A percentile compares a stretch with the other conserved stretches of the same genome.
Evolutionary conservation across 2,329 filamentous ascomycete genomes (phyloP).

Genomic region (Clarireedia hainanense): DNA sequence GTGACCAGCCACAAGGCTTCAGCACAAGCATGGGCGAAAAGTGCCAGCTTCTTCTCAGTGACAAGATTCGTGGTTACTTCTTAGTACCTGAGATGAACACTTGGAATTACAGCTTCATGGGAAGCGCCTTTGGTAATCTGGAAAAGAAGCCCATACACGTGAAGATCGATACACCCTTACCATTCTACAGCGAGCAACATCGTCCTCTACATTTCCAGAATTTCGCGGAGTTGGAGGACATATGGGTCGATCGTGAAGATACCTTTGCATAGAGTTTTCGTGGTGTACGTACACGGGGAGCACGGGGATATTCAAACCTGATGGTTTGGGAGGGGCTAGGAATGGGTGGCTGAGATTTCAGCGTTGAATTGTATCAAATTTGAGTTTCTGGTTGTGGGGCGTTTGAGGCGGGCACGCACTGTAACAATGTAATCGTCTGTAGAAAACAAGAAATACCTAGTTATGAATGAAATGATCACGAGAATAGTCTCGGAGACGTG

Average conservation of each 20-base stretch:
- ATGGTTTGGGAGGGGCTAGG: neutral
- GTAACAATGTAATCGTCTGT: neutral
- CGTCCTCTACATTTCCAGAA: conserved; percentile 93
- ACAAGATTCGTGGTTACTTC: conserved; percentile 94
- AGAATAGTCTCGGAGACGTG: neutral
- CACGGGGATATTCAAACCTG: neutral
- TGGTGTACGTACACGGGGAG: neutral
- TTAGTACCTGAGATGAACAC: conserved; percentile 80
- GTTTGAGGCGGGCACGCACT: neutral
- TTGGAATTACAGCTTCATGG: conserved; percentile 99
- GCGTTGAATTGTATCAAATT: neutral
- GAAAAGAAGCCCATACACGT: conserved; percentile 90
- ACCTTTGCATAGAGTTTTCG: conserved; percentile 67
- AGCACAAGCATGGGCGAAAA: conserved; percentile 89
- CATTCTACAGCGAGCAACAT: conserved; percentile 90
- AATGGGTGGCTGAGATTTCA: neutral
- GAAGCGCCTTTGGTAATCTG: conserved; percentile 74
- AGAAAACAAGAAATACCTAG: neutral
- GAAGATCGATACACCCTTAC: conserved; percentile 82
- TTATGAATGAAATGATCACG: neutral
- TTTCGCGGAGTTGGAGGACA: conserved; percentile 94
- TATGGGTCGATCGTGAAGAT: conserved; percentile 88
- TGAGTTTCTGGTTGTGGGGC: neutral
- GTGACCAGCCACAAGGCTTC: conserved; percentile 92
- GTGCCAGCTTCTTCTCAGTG: conserved; percentile 85